Evolutionary conservation across 768 basidiomycete genomes (phyloP).

Genomic region (Gloeopeniophorella convolvens): DNA sequence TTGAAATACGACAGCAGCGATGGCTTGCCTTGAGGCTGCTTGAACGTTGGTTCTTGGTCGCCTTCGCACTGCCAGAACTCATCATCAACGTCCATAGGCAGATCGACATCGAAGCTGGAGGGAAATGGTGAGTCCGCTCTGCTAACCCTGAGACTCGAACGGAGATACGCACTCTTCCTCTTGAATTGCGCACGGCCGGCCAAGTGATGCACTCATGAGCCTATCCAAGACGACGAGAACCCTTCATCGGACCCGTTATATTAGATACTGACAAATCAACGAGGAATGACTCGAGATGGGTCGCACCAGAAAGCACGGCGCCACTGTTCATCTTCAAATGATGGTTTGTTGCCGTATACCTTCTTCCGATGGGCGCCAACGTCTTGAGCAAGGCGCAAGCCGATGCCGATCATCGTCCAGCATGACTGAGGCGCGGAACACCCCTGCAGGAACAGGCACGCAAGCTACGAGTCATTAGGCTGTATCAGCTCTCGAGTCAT

Average conservation of each 20-base stretch:
- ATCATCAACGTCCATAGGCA: conserved; percentile 20
- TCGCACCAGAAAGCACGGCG: conserved; percentile 59
- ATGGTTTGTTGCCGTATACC: conserved; percentile 34
- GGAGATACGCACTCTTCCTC: conserved; percentile 59
- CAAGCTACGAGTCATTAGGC: conserved; percentile 29
- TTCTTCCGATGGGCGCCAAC: conserved; percentile 62
- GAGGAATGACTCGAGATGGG: background rate
- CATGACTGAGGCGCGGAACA: conserved; percentile 42
- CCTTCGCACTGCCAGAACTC: conserved; percentile 20
- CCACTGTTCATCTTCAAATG: conserved; percentile 64
- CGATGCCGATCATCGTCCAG: conserved; percentile 56
- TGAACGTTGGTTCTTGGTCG: conserved; percentile 34
- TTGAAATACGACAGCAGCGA: conserved; percentile 50
- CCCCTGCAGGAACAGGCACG: conserved; percentile 36
- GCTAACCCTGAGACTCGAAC: background rate
- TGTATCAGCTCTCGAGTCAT: conserved; percentile 19
- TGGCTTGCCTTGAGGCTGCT: conserved; percentile 57
- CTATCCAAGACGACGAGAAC: conserved; percentile 44
- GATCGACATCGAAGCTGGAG: conserved; percentile 23
- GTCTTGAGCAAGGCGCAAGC: conserved; percentile 68
- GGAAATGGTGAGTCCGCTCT: no score
- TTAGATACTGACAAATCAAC: no score
- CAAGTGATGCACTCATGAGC: conserved; percentile 42
- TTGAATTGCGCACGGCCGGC: conserved; percentile 65
- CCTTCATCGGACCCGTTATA: no score